Evolutionary conservation across 2,329 filamentous ascomycete genomes (phyloP).

Genomic region (Clonostachys byssicola): DNA sequence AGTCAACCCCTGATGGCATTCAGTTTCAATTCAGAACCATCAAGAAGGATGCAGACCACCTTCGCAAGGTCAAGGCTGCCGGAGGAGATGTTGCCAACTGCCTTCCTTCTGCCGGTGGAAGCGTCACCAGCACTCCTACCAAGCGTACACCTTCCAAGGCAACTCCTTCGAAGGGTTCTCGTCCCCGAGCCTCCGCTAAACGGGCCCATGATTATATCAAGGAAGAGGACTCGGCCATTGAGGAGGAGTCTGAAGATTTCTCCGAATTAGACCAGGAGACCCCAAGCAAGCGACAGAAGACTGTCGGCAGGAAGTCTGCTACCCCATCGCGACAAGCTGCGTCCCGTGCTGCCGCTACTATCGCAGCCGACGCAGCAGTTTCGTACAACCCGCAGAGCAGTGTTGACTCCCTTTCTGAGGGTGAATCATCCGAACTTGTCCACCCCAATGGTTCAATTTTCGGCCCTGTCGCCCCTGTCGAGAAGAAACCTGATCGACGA

Average conservation of each 20-base stretch:
- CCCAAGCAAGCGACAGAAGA: background rate
- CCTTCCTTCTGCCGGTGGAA: conserved; percentile 17
- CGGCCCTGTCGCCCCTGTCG: no score
- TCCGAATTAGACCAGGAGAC: background rate
- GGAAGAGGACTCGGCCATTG: background rate
- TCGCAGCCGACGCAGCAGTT: background rate
- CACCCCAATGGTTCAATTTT: conserved; percentile 8
- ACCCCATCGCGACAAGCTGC: background rate
- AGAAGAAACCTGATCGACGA: no score
- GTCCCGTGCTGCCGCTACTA: background rate
- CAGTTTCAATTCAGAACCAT: conserved; percentile 56
- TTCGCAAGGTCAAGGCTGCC: conserved; percentile 35
- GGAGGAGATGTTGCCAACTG: conserved; percentile 40
- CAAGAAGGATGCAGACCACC: conserved; percentile 45
- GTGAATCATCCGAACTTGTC: conserved; percentile 1
- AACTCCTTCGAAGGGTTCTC: conserved; percentile 2
- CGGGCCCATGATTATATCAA: background rate
- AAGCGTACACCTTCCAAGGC: conserved; percentile 6
- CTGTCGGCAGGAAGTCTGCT: no score
- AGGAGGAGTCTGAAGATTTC: background rate
- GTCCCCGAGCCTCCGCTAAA: conserved; percentile 2
- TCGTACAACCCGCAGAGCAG: background rate
- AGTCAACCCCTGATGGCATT: conserved; percentile 53
- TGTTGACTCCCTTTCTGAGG: background rate
- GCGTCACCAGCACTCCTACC: conserved; percentile 11